A percentile compares a stretch with the other conserved stretches of the same genome.
These are phyloP conservation scores for Cutaneotrichosporon mucoides DNA, from an alignment of 1,284 basidiomycete species.

Conservation along the genomic window DNA sequence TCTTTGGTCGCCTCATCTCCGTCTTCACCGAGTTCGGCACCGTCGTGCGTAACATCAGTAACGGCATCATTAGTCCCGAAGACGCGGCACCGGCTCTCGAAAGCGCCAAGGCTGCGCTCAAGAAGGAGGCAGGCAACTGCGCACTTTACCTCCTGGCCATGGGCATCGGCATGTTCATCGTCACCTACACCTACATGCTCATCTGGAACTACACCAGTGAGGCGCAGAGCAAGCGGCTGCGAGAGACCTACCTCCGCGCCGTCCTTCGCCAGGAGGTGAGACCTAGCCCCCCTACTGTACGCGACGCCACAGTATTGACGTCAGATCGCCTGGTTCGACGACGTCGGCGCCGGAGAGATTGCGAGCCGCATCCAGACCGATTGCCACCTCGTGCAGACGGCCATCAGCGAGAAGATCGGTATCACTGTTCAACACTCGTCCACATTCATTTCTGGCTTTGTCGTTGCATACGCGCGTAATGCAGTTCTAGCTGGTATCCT, in stretches of 20 bases:
- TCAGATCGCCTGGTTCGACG: constrained; percentile 88
- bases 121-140: constrained; percentile 34
- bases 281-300: too few relatives aligned
- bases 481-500: constrained; percentile 89
- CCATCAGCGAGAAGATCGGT: constrained; percentile 80
- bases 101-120: constrained; percentile 28
- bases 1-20: constrained; percentile 47
- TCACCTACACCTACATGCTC: constrained; percentile 66
- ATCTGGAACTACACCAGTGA: constrained; percentile 87
- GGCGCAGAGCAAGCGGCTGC: constrained; percentile 70
- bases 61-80: constrained; percentile 4
- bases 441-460: constrained; percentile 71
- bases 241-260: constrained; percentile 49
- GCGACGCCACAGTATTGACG: too few relatives aligned
- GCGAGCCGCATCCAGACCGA: constrained; percentile 86
- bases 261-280: constrained; percentile 49
- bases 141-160: constrained; percentile 43
- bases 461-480: constrained; percentile 56
- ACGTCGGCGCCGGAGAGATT: constrained; percentile 89
- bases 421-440: constrained; percentile 49
- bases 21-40: constrained; percentile 42
- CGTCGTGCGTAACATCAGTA: constrained; percentile 6
- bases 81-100: constrained; percentile 7
- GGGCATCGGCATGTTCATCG: constrained; percentile 54
- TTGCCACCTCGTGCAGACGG: constrained; percentile 71